Evolutionary conservation across 805 yeast species (phyloP).

Genomic region (Metschnikowia matae): DNA sequence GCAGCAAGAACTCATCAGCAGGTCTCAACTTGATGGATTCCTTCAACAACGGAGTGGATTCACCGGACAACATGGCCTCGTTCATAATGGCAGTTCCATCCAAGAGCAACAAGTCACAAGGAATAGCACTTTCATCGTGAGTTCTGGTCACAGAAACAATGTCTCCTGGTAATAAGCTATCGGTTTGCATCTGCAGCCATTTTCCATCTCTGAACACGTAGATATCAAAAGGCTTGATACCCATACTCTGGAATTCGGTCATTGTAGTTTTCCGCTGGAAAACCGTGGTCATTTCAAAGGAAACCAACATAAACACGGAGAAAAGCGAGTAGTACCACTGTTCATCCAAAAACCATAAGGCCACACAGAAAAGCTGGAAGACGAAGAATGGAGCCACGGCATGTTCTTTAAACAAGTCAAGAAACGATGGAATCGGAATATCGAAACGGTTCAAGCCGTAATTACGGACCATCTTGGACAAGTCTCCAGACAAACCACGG

Average conservation of each 20-base stretch:
- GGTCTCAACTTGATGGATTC: slow-evolving; percentile 89
- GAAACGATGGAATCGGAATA: slow-evolving; percentile 89
- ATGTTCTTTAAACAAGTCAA: slow-evolving; percentile 91
- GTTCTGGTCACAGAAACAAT: slow-evolving; percentile 84
- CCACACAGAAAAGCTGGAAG: slow-evolving; percentile 93
- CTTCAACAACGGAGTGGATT: slow-evolving; percentile 92
- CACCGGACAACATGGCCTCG: slow-evolving; percentile 99
- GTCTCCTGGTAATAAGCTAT: slow-evolving; percentile 86
- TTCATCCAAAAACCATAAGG: slow-evolving; percentile 93
- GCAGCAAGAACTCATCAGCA: slow-evolving; percentile 56
- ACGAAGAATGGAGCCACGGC: slow-evolving; percentile 98
- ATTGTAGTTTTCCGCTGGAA: slow-evolving; percentile 93
- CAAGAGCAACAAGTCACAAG: slow-evolving; percentile 83
- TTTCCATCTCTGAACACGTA: slow-evolving; percentile 63
- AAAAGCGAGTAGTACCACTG: slow-evolving; percentile 94
- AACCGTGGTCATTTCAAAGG: slow-evolving; percentile 92
- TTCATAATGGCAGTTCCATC: slow-evolving; percentile 94
- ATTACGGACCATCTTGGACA: slow-evolving; percentile 45
- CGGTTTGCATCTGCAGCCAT: slow-evolving; percentile 71
- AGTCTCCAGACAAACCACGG: slow-evolving; percentile 54
- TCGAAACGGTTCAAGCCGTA: slow-evolving; percentile 89
- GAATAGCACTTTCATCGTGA: slow-evolving; percentile 84
- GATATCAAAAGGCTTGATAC: slow-evolving; percentile 83
- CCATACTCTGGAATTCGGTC: slow-evolving; percentile 96
- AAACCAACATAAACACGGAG: slow-evolving; percentile 84